Evolutionary conservation across 768 basidiomycete genomes (phyloP).

Genomic region (Pleurotus ostreatus): DNA sequence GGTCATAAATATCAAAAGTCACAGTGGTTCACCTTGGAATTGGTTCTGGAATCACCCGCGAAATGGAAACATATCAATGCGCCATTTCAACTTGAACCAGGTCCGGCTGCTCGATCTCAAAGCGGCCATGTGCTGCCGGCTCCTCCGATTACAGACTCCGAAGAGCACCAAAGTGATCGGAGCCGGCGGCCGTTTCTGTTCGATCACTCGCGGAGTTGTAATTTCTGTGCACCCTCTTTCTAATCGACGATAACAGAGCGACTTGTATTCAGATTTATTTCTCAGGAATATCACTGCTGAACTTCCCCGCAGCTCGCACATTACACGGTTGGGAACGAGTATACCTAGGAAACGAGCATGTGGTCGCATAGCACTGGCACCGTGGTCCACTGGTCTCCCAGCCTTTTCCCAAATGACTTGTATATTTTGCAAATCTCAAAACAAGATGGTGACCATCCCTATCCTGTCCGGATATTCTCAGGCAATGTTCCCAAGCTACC

Average conservation of each 20-base stretch:
- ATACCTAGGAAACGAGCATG: no score
- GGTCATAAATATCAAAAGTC: conserved; percentile 5
- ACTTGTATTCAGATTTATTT: not conserved
- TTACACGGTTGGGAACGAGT: not conserved
- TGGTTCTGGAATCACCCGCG: conserved; percentile 7
- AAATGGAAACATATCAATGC: conserved; percentile 10
- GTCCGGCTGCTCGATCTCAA: conserved; percentile 4
- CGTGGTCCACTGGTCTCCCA: no score
- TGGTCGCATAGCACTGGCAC: no score
- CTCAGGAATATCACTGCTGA: not conserved
- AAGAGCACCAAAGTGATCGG: conserved; percentile 2
- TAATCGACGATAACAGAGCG: conserved; percentile 5
- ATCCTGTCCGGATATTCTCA: no score
- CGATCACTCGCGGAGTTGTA: conserved; percentile 4
- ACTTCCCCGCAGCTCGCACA: not conserved
- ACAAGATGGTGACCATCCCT: no score
- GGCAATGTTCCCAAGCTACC: no score
- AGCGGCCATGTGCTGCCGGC: conserved; percentile 4
- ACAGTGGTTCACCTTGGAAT: conserved; percentile 1
- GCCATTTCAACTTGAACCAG: conserved; percentile 8
- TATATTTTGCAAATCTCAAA: no score
- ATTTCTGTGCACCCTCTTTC: not conserved
- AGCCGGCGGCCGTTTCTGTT: conserved; percentile 4
- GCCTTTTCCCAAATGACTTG: no score
- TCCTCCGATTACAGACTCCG: conserved; percentile 8